Evolutionary conservation across 305 asterid genomes (phyloP).

Genomic region (Fraxinus ornus): DNA sequence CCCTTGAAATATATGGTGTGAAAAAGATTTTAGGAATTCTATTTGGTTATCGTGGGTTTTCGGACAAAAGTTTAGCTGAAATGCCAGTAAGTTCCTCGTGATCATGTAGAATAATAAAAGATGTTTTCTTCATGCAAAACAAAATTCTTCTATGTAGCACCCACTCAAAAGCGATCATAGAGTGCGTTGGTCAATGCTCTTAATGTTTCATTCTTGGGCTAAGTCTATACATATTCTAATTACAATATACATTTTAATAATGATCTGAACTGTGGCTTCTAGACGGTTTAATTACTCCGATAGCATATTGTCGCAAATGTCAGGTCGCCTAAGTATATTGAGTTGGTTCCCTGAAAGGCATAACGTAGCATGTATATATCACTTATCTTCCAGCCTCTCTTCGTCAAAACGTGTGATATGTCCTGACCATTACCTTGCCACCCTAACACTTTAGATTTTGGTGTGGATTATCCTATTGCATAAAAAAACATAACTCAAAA

Average conservation of each 20-base stretch:
- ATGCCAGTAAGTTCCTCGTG: conserved; percentile 68
- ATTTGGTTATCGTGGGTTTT: conserved; percentile 91
- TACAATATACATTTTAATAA: neutral
- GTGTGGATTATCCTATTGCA: neutral
- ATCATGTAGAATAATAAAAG: neutral
- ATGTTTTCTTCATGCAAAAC: neutral
- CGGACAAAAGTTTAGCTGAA: conserved; percentile 59
- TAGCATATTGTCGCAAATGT: neutral
- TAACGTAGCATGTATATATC: neutral
- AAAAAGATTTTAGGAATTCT: conserved; percentile 87
- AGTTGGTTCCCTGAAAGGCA: neutral
- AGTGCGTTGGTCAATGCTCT: neutral
- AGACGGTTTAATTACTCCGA: neutral
- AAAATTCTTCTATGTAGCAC: neutral
- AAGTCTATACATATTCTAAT: neutral
- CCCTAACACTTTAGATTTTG: conserved; percentile 4
- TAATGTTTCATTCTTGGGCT: neutral
- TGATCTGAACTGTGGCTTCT: neutral
- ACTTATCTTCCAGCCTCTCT: neutral
- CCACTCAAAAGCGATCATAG: neutral
- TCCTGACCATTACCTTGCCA: neutral
- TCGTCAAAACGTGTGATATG: neutral
- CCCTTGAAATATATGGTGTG: conserved; percentile 94
- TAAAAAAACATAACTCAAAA: conserved; percentile 14
- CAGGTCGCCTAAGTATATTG: neutral